These are phyloP conservation scores for Ophiostoma fasciatum DNA, from an alignment of 2,329 filamentous ascomycete species.

Conservation along the genomic window DNA sequence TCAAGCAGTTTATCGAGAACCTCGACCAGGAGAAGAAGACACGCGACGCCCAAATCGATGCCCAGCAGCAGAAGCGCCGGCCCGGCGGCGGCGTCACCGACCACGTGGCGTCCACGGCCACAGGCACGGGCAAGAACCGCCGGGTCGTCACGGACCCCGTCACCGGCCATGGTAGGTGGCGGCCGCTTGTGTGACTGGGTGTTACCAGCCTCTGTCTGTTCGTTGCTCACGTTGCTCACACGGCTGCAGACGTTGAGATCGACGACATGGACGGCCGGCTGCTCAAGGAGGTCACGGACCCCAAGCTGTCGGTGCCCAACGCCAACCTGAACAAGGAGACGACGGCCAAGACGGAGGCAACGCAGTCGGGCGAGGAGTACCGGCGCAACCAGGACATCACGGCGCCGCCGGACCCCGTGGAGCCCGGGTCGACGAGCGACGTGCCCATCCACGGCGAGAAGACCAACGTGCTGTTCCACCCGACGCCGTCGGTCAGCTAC, in stretches of 20 bases:
- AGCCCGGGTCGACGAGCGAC: conserved; percentile 71
- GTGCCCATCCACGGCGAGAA: conserved; percentile 93
- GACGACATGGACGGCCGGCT: conserved; percentile 50
- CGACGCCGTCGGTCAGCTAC: conserved; percentile 78
- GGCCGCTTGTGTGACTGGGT: not conserved
- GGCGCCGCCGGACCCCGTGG: conserved; percentile 76
- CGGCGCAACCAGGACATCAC: conserved; percentile 76
- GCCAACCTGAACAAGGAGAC: conserved; percentile 69
- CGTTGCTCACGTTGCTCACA: not conserved
- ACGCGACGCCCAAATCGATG: conserved; percentile 58
- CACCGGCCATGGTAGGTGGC: conserved; percentile 44
- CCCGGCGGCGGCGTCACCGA: conserved; percentile 21
- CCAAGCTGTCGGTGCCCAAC: conserved; percentile 72
- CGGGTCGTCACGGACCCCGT: conserved; percentile 75
- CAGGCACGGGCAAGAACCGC: conserved; percentile 30
- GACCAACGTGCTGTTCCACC: conserved; percentile 91
- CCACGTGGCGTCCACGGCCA: conserved; percentile 28
- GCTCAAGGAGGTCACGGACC: conserved; percentile 56
- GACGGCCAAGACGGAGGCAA: conserved; percentile 53
- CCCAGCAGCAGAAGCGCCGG: conserved; percentile 18
- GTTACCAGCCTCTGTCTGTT: not conserved
- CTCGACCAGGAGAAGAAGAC: conserved; percentile 67
- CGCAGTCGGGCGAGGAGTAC: conserved; percentile 66
- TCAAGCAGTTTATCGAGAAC: conserved; percentile 66
- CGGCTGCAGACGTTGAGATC: conserved; percentile 58